phyloP scores from a whole-genome alignment of 306 rosid species.

The Calophaca sinica region DNA sequence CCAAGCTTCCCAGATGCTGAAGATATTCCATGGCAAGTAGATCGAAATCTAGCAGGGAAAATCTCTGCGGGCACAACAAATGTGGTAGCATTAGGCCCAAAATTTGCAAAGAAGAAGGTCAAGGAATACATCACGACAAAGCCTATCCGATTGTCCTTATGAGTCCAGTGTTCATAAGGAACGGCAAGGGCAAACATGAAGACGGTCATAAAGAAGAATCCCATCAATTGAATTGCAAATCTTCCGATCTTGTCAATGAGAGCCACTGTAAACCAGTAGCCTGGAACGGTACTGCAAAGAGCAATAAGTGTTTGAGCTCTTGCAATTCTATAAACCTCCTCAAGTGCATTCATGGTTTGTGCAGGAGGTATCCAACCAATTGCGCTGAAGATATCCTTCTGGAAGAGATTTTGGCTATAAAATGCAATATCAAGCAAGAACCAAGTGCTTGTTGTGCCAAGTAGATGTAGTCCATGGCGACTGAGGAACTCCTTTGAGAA shows the following conservation, averaged over 20 bases:
- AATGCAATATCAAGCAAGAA: conserved; percentile 82
- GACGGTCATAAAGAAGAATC: conserved; percentile 87
- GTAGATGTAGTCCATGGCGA: conserved; percentile 75
- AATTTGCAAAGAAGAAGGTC: conserved; percentile 79
- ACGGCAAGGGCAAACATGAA: conserved; percentile 85
- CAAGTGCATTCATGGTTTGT: conserved; percentile 70
- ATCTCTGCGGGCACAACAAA: conserved; percentile 86
- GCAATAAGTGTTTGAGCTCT: conserved; percentile 87
- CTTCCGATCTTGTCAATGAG: conserved; percentile 76
- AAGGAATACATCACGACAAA: conserved; percentile 70
- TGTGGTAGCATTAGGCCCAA: conserved; percentile 85
- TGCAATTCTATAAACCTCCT: conserved; percentile 71
- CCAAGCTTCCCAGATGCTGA: conserved; percentile 78
- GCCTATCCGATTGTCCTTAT: conserved; percentile 66
- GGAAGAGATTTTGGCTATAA: conserved; percentile 79
- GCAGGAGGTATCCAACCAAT: conserved; percentile 84
- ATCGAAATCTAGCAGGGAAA: conserved; percentile 71
- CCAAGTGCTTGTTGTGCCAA: conserved; percentile 82
- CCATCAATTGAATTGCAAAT: conserved; percentile 76
- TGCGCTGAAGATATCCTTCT: conserved; percentile 79
- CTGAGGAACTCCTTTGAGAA: conserved; percentile 65
- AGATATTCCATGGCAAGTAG: conserved; percentile 86
- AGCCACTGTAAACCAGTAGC: conserved; percentile 80
- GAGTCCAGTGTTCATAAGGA: conserved; percentile 87
- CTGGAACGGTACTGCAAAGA: conserved; percentile 78